These are phyloP conservation scores for Rhynchosporium agropyri DNA, from an alignment of 2,329 filamentous ascomycete genomes.

Conservation along the genomic window DNA sequence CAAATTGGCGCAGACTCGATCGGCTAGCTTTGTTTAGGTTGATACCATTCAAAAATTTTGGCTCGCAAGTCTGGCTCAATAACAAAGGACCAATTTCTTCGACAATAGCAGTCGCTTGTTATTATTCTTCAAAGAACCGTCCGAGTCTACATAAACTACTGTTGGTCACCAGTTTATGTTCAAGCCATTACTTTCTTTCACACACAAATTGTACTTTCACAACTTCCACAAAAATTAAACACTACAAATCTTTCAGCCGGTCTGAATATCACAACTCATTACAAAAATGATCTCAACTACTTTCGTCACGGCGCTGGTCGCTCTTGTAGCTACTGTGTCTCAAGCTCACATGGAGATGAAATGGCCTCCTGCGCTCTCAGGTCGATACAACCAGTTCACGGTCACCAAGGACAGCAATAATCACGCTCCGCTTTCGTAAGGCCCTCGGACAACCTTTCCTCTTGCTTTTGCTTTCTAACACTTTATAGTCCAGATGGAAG, in stretches of 20 bases:
- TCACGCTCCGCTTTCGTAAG: slow-evolving; percentile 1
- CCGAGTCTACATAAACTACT: slow-evolving; percentile 8
- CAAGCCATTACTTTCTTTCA: slow-evolving; percentile 12
- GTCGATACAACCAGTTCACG: slow-evolving; percentile 25
- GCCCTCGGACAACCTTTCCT: slow-evolving; percentile 21
- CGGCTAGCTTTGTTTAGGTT: slow-evolving; percentile 8
- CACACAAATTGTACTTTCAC: neutral
- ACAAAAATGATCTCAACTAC: slow-evolving; percentile 14
- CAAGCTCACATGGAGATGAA: slow-evolving; percentile 33
- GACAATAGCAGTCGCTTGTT: slow-evolving; percentile 18
- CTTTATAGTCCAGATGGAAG: slow-evolving; percentile 9
- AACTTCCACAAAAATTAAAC: slow-evolving; percentile 1
- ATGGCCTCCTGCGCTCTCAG: slow-evolving; percentile 30
- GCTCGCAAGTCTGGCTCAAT: slow-evolving; percentile 21
- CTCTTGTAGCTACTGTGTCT: slow-evolving; percentile 14
- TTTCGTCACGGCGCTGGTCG: slow-evolving; percentile 15
- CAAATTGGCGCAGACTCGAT: neutral
- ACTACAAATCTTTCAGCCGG: slow-evolving; percentile 23
- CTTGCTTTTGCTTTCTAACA: slow-evolving; percentile 3
- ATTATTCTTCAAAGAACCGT: slow-evolving; percentile 12
- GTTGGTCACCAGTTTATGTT: neutral
- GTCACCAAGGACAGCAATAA: slow-evolving; percentile 22
- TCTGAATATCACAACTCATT: slow-evolving; percentile 20
- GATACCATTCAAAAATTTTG: slow-evolving; percentile 17
- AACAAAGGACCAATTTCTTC: neutral